Evolutionary conservation across 108 stramenopile species (phyloP).

Genomic region (Nannochloropsis salina): DNA sequence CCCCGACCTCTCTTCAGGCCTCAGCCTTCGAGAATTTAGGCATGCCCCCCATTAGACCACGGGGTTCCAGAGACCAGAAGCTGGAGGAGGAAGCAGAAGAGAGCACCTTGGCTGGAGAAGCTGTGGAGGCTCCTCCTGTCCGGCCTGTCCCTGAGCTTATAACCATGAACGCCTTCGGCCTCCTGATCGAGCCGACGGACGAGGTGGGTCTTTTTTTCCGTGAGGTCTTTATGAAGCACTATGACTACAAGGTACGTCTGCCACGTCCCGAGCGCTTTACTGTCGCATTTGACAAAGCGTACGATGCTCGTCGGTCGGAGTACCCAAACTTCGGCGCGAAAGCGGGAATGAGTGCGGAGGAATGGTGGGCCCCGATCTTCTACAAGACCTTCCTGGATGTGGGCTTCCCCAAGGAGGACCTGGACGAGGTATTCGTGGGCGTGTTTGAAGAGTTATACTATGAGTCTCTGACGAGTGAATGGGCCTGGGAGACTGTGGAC

Average conservation of each 20-base stretch:
- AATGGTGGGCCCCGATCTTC: constrained; percentile 6
- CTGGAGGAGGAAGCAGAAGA: constrained; percentile 1
- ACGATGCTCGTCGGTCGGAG: background rate
- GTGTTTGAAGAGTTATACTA: constrained; percentile 20
- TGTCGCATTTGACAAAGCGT: background rate
- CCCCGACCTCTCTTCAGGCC: background rate
- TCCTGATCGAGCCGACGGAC: constrained; percentile 14
- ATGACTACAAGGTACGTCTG: constrained; percentile 20
- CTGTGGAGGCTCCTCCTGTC: background rate
- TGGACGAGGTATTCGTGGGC: constrained; percentile 6
- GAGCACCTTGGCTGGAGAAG: background rate
- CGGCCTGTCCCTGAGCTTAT: constrained; percentile 14
- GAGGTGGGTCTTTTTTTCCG: background rate
- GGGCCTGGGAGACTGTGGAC: background rate
- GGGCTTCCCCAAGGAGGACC: background rate
- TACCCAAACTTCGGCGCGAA: constrained; percentile 16
- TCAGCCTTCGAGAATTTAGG: background rate
- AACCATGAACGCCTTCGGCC: background rate
- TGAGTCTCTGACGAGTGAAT: background rate
- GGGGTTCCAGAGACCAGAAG: background rate
- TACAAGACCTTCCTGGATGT: background rate
- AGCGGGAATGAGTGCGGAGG: background rate
- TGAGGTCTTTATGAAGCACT: constrained; percentile 3
- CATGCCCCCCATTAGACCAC: constrained; percentile 12
- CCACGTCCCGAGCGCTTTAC: background rate